Conservation (phyloP, 345 rosid genomes). For the Atalantia buxifolia region DNA sequence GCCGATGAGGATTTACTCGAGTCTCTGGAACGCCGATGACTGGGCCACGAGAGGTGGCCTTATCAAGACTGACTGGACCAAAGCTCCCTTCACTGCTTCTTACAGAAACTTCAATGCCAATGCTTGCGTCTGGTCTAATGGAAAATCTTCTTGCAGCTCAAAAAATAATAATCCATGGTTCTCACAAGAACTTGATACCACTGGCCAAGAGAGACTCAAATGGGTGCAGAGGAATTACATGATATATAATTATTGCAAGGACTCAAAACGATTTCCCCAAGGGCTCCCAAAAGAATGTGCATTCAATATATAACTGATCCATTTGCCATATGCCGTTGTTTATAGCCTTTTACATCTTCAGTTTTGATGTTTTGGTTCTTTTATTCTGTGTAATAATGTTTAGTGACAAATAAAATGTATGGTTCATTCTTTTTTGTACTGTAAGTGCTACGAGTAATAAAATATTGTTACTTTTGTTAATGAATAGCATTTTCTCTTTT, state of each 20-base stretch:
- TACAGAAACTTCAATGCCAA: slow-evolving; percentile 35
- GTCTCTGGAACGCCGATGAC: slow-evolving; percentile 46
- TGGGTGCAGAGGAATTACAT: slow-evolving; percentile 44
- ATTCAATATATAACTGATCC: neutral
- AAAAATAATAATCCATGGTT: slow-evolving; percentile 18
- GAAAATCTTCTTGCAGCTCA: slow-evolving; percentile 27
- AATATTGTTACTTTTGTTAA: neutral
- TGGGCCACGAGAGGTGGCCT: slow-evolving; percentile 49
- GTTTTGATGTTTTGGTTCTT: neutral
- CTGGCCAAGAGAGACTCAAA: slow-evolving; percentile 19
- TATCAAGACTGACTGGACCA: slow-evolving; percentile 41
- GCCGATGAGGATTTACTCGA: slow-evolving; percentile 36
- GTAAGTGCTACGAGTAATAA: neutral
- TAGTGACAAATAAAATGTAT: neutral
- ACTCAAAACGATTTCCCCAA: slow-evolving; percentile 33
- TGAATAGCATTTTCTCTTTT: neutral
- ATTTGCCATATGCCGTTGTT: neutral
- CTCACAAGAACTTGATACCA: slow-evolving; percentile 23
- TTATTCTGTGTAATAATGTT: neutral
- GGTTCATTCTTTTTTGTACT: neutral
- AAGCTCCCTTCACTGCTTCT: slow-evolving; percentile 47
- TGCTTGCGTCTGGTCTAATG: slow-evolving; percentile 36
- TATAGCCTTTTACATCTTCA: neutral
- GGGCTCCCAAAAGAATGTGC: slow-evolving; percentile 29
- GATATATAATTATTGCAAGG: slow-evolving; percentile 46